These are phyloP conservation scores for Trichoderma sp. DNA, from an alignment of 2,329 filamentous ascomycete species.

Conservation along the genomic window DNA sequence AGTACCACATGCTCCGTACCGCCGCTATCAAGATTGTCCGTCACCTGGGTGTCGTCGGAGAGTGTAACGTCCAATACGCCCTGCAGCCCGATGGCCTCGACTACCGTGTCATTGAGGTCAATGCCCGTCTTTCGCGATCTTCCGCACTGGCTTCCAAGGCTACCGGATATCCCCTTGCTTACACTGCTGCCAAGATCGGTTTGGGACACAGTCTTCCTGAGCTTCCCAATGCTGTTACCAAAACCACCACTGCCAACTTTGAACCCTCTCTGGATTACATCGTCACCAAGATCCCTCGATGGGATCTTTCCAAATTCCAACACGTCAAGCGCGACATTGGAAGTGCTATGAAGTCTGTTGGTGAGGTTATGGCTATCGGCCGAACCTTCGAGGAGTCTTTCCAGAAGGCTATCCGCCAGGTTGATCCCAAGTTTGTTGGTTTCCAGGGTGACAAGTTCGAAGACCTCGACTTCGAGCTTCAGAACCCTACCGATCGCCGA, in stretches of 20 bases:
- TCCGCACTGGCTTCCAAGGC: conserved; percentile 97
- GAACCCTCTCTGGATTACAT: conserved; percentile 97
- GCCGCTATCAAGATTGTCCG: conserved; percentile 98
- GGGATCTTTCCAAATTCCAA: conserved; percentile 99
- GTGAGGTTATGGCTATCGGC: conserved; percentile 99
- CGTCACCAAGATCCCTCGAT: conserved; percentile 97
- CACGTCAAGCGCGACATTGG: conserved; percentile 98
- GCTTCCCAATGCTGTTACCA: conserved; percentile 95
- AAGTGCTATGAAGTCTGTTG: conserved; percentile 98
- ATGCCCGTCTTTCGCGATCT: conserved; percentile 95
- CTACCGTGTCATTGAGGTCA: conserved; percentile 98
- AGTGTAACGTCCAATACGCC: conserved; percentile 98
- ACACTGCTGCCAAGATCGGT: conserved; percentile 97
- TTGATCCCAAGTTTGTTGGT: conserved; percentile 87
- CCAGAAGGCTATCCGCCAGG: conserved; percentile 97
- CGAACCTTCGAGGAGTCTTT: conserved; percentile 98
- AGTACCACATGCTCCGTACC: conserved; percentile 98
- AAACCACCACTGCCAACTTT: conserved; percentile 98
- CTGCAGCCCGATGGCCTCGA: conserved; percentile 95
- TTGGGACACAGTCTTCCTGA: conserved; percentile 94
- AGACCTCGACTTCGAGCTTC: conserved; percentile 83
- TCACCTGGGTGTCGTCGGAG: conserved; percentile 93
- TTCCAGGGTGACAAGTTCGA: conserved; percentile 97
- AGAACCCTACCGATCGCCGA: conserved; percentile 92
- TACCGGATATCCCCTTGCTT: conserved; percentile 94